Evolutionary conservation across 306 rosid species (phyloP), one percentile per base, ranked within the genome.

Genomic region (Cicer cuneatum): DNA sequence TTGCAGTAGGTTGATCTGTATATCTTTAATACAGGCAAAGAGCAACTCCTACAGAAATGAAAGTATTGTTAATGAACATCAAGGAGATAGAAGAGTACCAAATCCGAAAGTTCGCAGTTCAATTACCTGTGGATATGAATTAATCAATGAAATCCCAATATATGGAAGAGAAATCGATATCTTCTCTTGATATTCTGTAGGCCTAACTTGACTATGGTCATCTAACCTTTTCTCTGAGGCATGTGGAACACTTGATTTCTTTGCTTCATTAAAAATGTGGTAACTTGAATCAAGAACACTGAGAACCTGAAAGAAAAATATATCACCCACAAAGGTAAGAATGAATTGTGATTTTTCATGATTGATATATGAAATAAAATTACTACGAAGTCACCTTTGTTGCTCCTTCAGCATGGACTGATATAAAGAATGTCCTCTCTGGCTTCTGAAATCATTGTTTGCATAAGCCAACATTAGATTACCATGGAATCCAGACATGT

Each of bases 391-490:
- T 62, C 75, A 91, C 98, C 97, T 93, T 93, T 29, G 91, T 93
- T 77, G 98, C 94, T 78, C 97, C 98, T 76, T 93, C 98, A 14
- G 97, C 97, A 85, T 87, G 88, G 71, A 93, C 90, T 14, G 96
- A 86, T 64, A 93, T 72, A 65, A 74, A 84, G 82, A 93, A 90
- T 57, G 84, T 91, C 83, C 98, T 88, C 89, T 83, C 91, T 18
- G 89, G 90, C 79, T 89, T 93, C 98, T 93, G 91, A 21, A 84
- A 78, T 65, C 75, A 85, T 63, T 71, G 74, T 51, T 61, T 33
- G 80, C 18, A 74, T 63, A 78, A 83, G 69, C 54, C 47, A 84
- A 21, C 53, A 72, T 69, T 19, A 69, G 71, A 74, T 58, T 72
- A 45, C 47, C 45, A 39, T 16, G 41, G 70, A 60, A 59, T 13